phyloP scores from a whole-genome alignment of 768 basidiomycete genomes.

The Ramaria rubella region DNA sequence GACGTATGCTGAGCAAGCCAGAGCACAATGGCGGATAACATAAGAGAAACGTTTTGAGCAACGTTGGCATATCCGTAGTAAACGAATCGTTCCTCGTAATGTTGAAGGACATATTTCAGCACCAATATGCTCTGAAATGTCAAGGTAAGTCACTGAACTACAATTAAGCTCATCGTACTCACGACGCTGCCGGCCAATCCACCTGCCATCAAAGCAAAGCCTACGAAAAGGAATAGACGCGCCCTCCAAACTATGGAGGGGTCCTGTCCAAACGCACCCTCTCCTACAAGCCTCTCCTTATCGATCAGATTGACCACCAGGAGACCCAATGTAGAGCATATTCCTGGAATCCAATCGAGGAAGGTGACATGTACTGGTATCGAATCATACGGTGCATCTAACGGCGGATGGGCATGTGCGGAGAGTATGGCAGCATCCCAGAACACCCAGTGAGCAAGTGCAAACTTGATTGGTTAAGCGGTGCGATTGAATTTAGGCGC shows the following conservation, averaged over 20 bases:
- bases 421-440: constrained; percentile 90
- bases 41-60: constrained; percentile 81
- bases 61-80: constrained; percentile 96
- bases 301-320: constrained; percentile 91
- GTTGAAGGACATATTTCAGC: constrained; percentile 79
- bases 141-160: not conserved
- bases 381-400: constrained; percentile 60
- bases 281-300: constrained; percentile 79
- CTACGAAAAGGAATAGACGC: constrained; percentile 83
- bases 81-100: constrained; percentile 65
- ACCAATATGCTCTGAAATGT: constrained; percentile 68
- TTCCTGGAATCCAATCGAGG: constrained; percentile 96
- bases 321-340: constrained; percentile 89
- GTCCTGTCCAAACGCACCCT: constrained; percentile 70
- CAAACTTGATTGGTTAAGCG: constrained; percentile 45
- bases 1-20: constrained; percentile 87
- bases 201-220: constrained; percentile 96
- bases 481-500: not conserved
- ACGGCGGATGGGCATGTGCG: constrained; percentile 73
- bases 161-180: constrained; percentile 34
- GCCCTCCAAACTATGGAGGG: constrained; percentile 87
- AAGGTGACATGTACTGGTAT: constrained; percentile 80
- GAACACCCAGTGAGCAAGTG: constrained; percentile 92
- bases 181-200: constrained; percentile 97
- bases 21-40: constrained; percentile 79